These are phyloP conservation scores for Pythium angustatum DNA, from an alignment of 352 stramenopile genomes.

Conservation along the genomic window DNA sequence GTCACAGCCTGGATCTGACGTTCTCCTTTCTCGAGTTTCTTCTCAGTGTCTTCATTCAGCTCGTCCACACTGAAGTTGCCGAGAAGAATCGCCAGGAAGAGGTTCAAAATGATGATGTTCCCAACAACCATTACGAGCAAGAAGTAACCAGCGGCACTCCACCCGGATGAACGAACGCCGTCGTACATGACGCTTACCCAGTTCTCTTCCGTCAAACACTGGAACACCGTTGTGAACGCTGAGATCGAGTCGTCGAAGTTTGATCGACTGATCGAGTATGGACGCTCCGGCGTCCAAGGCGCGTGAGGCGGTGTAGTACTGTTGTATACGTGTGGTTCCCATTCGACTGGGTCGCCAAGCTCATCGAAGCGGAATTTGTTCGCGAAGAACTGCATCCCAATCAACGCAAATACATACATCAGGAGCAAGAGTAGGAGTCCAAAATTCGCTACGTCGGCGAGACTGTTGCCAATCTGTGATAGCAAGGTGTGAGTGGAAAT, in stretches of 20 bases:
- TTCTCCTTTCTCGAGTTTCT: conserved; percentile 34
- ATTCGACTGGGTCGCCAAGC: conserved; percentile 35
- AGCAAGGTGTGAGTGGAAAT: not conserved
- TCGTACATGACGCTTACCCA: conserved; percentile 90
- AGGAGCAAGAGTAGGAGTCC: conserved; percentile 84
- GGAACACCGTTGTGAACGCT: conserved; percentile 77
- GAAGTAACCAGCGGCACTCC: conserved; percentile 54
- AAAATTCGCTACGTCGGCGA: conserved; percentile 87
- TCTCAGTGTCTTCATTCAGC: conserved; percentile 32
- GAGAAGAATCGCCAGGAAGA: conserved; percentile 90
- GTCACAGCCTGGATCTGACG: conserved; percentile 25
- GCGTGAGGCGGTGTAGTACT: conserved; percentile 41
- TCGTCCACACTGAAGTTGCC: conserved; percentile 68
- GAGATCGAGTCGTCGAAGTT: conserved; percentile 66
- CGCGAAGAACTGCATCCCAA: conserved; percentile 80
- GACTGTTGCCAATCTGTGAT: conserved; percentile 60
- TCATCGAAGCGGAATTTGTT: conserved; percentile 83
- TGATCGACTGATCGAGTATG: conserved; percentile 41
- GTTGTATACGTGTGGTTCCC: conserved; percentile 45
- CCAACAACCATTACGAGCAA: conserved; percentile 70
- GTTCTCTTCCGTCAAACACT: conserved; percentile 87
- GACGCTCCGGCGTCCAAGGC: conserved; percentile 41
- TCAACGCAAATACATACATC: conserved; percentile 89
- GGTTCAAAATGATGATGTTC: conserved; percentile 86
- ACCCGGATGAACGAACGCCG: conserved; percentile 49